Evolutionary conservation across 2,329 filamentous ascomycete genomes (phyloP).

Genomic region (Amauroascus niger): DNA sequence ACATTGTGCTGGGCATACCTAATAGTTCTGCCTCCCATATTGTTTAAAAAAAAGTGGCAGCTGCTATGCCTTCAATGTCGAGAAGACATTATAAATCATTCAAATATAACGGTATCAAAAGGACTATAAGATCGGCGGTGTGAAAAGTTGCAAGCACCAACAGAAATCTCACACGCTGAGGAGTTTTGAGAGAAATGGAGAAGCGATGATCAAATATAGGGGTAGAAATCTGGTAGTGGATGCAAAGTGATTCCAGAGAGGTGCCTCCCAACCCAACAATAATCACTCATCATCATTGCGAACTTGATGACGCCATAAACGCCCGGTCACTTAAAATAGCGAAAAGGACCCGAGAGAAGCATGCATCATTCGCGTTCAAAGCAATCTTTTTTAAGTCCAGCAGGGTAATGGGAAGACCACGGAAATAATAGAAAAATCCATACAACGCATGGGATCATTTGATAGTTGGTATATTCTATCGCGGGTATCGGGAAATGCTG

Average conservation of each 20-base stretch:
- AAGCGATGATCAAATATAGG: not conserved
- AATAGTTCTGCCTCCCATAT: conserved; percentile 4
- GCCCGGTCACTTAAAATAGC: not conserved
- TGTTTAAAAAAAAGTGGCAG: conserved; percentile 1
- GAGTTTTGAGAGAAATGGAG: not conserved
- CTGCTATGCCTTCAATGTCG: conserved; percentile 4
- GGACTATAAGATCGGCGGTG: not conserved
- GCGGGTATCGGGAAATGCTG: conserved; percentile 3
- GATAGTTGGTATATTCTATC: conserved; percentile 8
- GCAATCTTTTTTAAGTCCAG: not conserved
- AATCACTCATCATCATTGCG: not conserved
- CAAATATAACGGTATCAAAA: not conserved
- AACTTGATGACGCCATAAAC: not conserved
- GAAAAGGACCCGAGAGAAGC: conserved; percentile 1
- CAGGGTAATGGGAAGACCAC: not conserved
- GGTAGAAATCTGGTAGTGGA: not conserved
- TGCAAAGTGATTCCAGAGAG: not conserved
- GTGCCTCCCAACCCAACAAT: not conserved
- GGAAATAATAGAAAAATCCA: not conserved
- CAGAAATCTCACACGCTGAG: not conserved
- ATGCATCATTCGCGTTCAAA: not conserved
- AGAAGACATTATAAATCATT: conserved; percentile 8
- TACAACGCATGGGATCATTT: not conserved
- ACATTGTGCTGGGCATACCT: not conserved
- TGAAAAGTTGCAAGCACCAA: not conserved